A percentile compares a stretch with the other conserved stretches of the same genome.
phyloP scores from a whole-genome alignment of 441 rosid genomes.

The Daphne laureola region DNA sequence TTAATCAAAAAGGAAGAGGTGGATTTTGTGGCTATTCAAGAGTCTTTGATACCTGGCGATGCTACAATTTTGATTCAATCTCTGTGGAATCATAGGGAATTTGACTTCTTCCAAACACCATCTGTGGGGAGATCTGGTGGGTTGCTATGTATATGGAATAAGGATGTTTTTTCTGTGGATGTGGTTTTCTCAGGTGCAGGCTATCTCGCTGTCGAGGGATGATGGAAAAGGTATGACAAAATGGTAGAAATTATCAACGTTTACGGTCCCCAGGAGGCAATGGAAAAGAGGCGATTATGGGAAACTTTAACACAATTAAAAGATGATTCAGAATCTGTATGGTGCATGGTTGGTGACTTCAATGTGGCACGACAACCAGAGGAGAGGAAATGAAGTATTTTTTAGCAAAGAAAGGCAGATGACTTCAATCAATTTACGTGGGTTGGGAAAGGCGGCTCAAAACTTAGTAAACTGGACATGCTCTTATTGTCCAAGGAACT shows the following conservation, averaged over 20 bases:
- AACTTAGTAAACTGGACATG: too few relatives aligned
- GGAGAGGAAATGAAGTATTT: background rate
- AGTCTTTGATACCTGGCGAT: background rate
- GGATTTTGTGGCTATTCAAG: background rate
- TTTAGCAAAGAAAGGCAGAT: background rate
- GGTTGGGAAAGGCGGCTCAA: background rate
- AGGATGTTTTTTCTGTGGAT: background rate
- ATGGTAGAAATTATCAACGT: background rate
- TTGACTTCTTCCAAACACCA: background rate
- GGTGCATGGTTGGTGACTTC: too few relatives aligned
- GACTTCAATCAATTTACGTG: background rate
- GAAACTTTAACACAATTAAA: too few relatives aligned
- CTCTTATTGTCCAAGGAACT: background rate
- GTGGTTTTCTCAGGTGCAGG: background rate
- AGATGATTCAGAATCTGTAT: too few relatives aligned
- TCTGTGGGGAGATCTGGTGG: background rate
- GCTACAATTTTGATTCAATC: background rate
- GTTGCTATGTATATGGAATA: background rate
- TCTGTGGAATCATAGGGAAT: background rate
- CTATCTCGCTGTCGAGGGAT: background rate
- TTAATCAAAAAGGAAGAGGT: too few relatives aligned
- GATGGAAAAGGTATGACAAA: background rate
- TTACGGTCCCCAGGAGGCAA: background rate
- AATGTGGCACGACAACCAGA: too few relatives aligned
- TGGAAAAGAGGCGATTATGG: background rate